A percentile compares a stretch with the other conserved stretches of the same genome.
phyloP scores from a whole-genome alignment of 495 filamentous ascomycete species.

The Pseudevernia furfuracea region DNA sequence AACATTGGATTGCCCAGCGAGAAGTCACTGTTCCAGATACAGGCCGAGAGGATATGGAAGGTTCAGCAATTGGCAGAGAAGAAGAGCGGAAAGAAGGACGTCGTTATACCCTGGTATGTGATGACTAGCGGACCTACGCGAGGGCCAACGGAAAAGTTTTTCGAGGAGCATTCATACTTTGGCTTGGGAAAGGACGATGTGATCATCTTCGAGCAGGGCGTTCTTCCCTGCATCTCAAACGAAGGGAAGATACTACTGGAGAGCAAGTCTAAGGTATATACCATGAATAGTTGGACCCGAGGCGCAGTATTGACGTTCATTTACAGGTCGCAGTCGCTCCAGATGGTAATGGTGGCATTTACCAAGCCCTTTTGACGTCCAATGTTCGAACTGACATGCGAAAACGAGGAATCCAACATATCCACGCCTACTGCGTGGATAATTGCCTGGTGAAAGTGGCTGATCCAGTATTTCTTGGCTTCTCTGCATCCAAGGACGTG shows the following conservation, averaged over 20 bases:
- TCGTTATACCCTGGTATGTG: constrained; percentile 93
- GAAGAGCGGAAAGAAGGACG: constrained; percentile 54
- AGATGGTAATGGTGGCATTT: constrained; percentile 97
- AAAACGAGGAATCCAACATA: constrained; percentile 82
- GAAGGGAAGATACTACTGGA: constrained; percentile 96
- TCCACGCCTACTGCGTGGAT: constrained; percentile 97
- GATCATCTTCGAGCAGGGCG: constrained; percentile 91
- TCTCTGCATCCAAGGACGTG: constrained; percentile 78
- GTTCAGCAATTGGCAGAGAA: constrained; percentile 76
- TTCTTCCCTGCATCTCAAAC: constrained; percentile 93
- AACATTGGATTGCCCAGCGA: constrained; percentile 86
- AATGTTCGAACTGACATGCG: constrained; percentile 84
- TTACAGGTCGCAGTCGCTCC: constrained; percentile 79
- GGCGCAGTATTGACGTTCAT: not conserved
- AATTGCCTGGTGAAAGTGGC: constrained; percentile 98
- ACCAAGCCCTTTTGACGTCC: constrained; percentile 78
- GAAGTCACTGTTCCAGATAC: constrained; percentile 95
- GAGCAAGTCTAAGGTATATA: constrained; percentile 67
- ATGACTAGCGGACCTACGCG: constrained; percentile 99
- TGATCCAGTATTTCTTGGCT: constrained; percentile 92
- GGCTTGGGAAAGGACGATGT: constrained; percentile 80
- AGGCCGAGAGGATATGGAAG: constrained; percentile 85
- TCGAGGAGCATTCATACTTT: constrained; percentile 82
- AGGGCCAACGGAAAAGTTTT: constrained; percentile 85
- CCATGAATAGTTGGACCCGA: not conserved